These are phyloP conservation scores for Colletotrichum cordylinicola DNA, from an alignment of 2,329 filamentous ascomycete species.

Conservation along the genomic window DNA sequence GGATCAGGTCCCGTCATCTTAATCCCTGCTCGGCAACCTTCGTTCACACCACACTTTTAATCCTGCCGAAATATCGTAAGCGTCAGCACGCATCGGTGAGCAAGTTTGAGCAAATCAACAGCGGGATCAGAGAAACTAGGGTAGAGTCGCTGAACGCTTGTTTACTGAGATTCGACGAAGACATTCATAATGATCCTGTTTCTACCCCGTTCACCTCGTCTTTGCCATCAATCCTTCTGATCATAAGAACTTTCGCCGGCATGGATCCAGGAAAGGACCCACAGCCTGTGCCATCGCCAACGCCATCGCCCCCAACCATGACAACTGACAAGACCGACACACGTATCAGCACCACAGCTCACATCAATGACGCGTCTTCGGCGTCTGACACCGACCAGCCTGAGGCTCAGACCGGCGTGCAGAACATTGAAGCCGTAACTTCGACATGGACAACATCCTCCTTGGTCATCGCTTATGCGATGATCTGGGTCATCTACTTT, in stretches of 20 bases:
- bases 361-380: background rate
- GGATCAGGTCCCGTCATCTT: background rate
- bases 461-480: background rate
- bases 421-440: background rate
- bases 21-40: background rate
- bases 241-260: background rate
- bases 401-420: background rate
- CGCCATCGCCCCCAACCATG: background rate
- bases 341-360: background rate
- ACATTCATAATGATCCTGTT: background rate
- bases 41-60: background rate
- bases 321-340: background rate
- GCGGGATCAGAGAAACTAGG: background rate
- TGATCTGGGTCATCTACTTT: background rate
- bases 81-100: background rate
- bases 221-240: background rate
- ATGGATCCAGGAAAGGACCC: background rate
- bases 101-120: background rate
- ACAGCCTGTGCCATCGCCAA: background rate
- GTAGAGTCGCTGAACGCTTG: rapidly evolving
- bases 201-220: background rate
- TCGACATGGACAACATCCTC: background rate
- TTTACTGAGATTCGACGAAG: background rate
- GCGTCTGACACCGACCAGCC: background rate
- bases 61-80: background rate